Percentiles rank a stretch among this genome's conserved stretches.
Evolutionary conservation across 257 asterid genomes (phyloP).

Genomic region (Lithospermum erythrorhizon): DNA sequence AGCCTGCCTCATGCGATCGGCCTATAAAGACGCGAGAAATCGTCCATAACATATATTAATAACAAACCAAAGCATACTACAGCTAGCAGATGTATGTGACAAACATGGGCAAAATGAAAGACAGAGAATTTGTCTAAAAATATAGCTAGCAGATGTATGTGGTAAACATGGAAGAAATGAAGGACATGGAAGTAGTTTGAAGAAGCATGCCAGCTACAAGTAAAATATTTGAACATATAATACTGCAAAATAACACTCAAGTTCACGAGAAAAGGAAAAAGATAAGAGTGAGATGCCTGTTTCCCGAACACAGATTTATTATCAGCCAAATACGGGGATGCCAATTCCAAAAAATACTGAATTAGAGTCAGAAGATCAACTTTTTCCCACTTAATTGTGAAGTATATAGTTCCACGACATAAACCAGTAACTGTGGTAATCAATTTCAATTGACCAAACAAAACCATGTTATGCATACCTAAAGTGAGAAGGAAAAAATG

Average conservation of each 20-base stretch:
- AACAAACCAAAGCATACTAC: neutral
- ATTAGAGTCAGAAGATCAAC: neutral
- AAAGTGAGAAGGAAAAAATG: neutral
- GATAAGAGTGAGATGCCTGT: too few species aligned
- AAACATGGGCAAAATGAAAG: too few species aligned
- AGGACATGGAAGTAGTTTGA: neutral
- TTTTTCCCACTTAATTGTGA: neutral
- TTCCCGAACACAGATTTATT: too few species aligned
- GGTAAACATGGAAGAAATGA: too few species aligned
- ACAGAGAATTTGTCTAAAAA: too few species aligned
- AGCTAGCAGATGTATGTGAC: neutral
- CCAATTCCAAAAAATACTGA: neutral
- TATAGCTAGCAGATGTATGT: too few species aligned
- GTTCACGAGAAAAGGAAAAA: too few species aligned
- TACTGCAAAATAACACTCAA: too few species aligned
- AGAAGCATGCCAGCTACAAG: neutral
- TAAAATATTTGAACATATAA: too few species aligned
- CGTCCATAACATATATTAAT: neutral
- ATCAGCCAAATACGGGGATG: neutral
- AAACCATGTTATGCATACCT: neutral
- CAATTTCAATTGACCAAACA: neutral
- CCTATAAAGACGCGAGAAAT: conserved; percentile 30
- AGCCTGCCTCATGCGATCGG: conserved; percentile 71
- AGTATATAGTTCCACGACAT: too few species aligned
- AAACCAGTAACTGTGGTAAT: neutral